A percentile compares a stretch with the other conserved stretches of the same genome.
These are phyloP conservation scores for Hanseniaspora lindneri DNA, from an alignment of 805 yeast species.

Conservation along the genomic window DNA sequence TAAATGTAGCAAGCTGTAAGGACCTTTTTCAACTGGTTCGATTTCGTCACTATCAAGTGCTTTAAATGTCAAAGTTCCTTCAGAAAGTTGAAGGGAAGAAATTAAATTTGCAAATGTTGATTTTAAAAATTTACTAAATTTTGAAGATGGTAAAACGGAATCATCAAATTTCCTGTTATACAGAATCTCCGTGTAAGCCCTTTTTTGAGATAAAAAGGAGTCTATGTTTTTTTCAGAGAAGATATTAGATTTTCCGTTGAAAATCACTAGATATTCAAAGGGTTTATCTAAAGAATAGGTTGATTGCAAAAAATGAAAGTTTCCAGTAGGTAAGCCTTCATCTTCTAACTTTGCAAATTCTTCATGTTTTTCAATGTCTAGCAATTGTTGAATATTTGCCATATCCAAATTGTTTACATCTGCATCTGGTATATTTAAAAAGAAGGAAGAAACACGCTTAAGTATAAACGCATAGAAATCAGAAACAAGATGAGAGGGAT, in stretches of 20 bases:
- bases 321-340: conserved; percentile 49
- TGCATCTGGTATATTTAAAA: conserved; percentile 24
- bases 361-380: conserved; percentile 33
- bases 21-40: conserved; percentile 59
- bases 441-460: conserved; percentile 51
- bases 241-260: conserved; percentile 33
- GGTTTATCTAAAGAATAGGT: conserved; percentile 46
- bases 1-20: conserved; percentile 61
- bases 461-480: conserved; percentile 61
- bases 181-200: conserved; percentile 35
- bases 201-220: conserved; percentile 17
- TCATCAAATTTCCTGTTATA: conserved; percentile 30
- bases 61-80: conserved; percentile 74
- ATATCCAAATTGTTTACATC: conserved; percentile 24
- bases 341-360: background rate
- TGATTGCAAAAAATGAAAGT: conserved; percentile 68
- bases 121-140: conserved; percentile 51
- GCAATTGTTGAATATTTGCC: conserved; percentile 41
- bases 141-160: conserved; percentile 35
- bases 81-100: conserved; percentile 82
- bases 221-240: conserved; percentile 34
- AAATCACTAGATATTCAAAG: conserved; percentile 64
- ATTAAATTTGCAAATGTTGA: conserved; percentile 69
- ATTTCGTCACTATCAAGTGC: conserved; percentile 37
- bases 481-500: conserved; percentile 61